Evolutionary conservation across 768 basidiomycete genomes (phyloP).

Genomic region (Auricularia heimuer): DNA sequence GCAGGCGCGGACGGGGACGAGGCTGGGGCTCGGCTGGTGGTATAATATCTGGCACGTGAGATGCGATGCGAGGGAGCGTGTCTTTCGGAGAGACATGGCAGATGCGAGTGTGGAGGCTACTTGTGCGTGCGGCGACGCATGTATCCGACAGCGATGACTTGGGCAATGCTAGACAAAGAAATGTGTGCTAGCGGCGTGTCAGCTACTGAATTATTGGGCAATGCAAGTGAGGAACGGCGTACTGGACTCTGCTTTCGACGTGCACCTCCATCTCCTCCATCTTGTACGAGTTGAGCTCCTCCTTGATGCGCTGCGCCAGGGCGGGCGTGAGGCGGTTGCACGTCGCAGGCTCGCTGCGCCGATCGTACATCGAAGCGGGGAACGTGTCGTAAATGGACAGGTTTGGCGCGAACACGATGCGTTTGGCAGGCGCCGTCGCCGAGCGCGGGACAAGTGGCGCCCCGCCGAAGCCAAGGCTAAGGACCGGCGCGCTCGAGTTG

Average conservation of each 20-base stretch:
- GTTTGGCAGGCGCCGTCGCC: conserved; percentile 57
- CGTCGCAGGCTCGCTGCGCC: conserved; percentile 91
- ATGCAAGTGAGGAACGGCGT: conserved; percentile 19
- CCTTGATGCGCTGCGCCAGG: conserved; percentile 93
- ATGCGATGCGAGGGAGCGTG: not conserved
- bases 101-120: not conserved
- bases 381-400: conserved; percentile 97
- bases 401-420: conserved; percentile 82
- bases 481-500: conserved; percentile 84
- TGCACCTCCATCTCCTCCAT: conserved; percentile 99
- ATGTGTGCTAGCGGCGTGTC: conserved; percentile 49
- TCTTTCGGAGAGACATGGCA: not conserved
- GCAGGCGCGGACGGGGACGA: not conserved
- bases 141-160: not conserved
- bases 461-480: conserved; percentile 44
- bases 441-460: conserved; percentile 57
- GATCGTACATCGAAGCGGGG: conserved; percentile 80
- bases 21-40: not conserved
- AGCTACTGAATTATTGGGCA: conserved; percentile 6
- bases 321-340: conserved; percentile 94
- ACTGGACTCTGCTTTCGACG: conserved; percentile 85
- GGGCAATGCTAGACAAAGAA: conserved; percentile 55
- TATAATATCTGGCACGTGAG: not conserved
- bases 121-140: not conserved
- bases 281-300: conserved; percentile 96